Evolutionary conservation across 768 basidiomycete species (phyloP).

Genomic region (Serendipita sp.): DNA sequence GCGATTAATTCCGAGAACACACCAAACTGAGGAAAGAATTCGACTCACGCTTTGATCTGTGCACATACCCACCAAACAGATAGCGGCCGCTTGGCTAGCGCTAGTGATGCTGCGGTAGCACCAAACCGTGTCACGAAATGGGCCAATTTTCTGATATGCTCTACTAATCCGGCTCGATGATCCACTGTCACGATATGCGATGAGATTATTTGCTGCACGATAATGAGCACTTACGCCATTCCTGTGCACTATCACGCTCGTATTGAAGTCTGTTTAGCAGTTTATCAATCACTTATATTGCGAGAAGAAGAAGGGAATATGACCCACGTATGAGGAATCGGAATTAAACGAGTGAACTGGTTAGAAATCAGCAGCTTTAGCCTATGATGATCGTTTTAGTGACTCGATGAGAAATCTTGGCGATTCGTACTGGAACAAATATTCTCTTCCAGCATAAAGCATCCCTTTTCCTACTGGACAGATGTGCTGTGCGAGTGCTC

Average conservation of each 20-base stretch:
- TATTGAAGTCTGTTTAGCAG: neutral
- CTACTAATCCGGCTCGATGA: neutral
- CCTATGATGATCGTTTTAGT: neutral
- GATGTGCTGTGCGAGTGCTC: neutral
- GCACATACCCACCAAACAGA: neutral
- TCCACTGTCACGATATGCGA: neutral
- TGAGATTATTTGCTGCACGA: neutral
- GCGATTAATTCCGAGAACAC: neutral
- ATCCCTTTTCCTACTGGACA: neutral
- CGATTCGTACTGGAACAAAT: neutral
- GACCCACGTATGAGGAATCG: neutral
- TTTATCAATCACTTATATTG: neutral
- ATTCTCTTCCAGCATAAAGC: constrained; percentile 2
- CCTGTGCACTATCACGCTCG: neutral
- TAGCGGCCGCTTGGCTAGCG: neutral
- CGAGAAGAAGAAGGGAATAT: neutral
- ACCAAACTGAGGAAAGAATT: no score
- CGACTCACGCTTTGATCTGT: neutral
- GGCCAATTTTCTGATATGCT: neutral
- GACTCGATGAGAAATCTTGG: neutral
- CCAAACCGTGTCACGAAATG: neutral
- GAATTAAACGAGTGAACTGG: neutral
- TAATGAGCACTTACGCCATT: neutral
- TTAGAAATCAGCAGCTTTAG: constrained; percentile 3
- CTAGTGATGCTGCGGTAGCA: neutral